phyloP scores from a whole-genome alignment of 768 basidiomycete genomes.

The Hirschioporus abietinus region DNA sequence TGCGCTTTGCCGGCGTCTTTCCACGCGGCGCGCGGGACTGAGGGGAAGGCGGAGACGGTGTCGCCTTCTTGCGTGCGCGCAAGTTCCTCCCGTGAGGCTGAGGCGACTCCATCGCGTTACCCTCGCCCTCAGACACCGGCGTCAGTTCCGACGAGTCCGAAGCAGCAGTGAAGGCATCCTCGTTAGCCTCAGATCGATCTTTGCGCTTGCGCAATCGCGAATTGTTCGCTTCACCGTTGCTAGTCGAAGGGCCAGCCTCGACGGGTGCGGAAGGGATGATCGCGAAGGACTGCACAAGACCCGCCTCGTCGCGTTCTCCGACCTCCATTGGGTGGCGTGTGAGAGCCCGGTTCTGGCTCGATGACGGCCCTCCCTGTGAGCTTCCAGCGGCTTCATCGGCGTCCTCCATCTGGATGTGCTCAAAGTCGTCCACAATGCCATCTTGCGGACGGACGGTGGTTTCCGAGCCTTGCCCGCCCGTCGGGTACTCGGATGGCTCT shows the following conservation, averaged over 20 bases:
- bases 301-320: not conserved
- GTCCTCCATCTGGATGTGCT: not conserved
- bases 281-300: not conserved
- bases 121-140: constrained; percentile 2
- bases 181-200: not conserved
- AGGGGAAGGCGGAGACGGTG: not conserved
- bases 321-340: not conserved
- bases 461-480: not conserved
- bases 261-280: not conserved
- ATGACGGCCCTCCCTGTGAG: not conserved
- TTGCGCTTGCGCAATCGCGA: not conserved
- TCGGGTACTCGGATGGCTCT: not conserved
- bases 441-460: not conserved
- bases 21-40: not conserved
- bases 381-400: not conserved
- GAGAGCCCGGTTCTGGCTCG: not conserved
- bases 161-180: constrained; percentile 4
- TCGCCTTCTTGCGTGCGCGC: not conserved
- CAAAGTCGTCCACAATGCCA: not conserved
- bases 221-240: not conserved
- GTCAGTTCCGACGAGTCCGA: constrained; percentile 2
- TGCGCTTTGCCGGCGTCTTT: not conserved
- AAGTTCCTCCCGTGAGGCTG: not conserved
- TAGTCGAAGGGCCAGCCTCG: not conserved
- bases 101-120: not conserved